Evolutionary conservation across 352 stramenopile genomes (phyloP).

Genomic region (Discostella stelligera): DNA sequence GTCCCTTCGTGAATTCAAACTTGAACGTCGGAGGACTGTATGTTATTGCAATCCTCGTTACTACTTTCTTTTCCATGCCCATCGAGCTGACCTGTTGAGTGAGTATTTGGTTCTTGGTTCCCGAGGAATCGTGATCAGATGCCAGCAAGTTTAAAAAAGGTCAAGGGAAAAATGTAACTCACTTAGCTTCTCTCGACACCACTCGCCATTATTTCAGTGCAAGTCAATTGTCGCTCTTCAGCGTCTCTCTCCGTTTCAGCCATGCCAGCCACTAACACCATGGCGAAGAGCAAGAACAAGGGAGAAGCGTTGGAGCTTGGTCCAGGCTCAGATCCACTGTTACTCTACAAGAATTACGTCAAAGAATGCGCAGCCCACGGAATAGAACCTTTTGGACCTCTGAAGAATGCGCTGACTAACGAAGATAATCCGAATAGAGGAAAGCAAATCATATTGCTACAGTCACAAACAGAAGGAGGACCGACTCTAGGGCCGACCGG

Average conservation of each 20-base stretch:
- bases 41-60: slow-evolving; percentile 27
- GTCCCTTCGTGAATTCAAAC: slow-evolving; percentile 42
- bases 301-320: slow-evolving; percentile 2
- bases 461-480: slow-evolving; percentile 6
- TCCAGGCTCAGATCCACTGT: slow-evolving; percentile 26
- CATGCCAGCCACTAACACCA: no score
- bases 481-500: slow-evolving; percentile 34
- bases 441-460: slow-evolving; percentile 36
- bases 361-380: slow-evolving; percentile 29
- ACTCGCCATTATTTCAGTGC: no score
- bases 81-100: no score
- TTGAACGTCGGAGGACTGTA: slow-evolving; percentile 40
- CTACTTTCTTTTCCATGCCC: slow-evolving; percentile 5
- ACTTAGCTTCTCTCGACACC: no score
- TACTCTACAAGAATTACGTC: slow-evolving; percentile 39
- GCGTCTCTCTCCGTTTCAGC: no score
- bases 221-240: no score
- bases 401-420: slow-evolving; percentile 27
- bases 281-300: slow-evolving; percentile 15
- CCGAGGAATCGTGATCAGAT: no score
- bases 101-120: no score
- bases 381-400: slow-evolving; percentile 17
- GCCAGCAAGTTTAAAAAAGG: no score
- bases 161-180: no score
- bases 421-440: slow-evolving; percentile 30